These are phyloP conservation scores for Begonia loranthoides DNA, from an alignment of 306 rosid genomes.

Conservation along the genomic window DNA sequence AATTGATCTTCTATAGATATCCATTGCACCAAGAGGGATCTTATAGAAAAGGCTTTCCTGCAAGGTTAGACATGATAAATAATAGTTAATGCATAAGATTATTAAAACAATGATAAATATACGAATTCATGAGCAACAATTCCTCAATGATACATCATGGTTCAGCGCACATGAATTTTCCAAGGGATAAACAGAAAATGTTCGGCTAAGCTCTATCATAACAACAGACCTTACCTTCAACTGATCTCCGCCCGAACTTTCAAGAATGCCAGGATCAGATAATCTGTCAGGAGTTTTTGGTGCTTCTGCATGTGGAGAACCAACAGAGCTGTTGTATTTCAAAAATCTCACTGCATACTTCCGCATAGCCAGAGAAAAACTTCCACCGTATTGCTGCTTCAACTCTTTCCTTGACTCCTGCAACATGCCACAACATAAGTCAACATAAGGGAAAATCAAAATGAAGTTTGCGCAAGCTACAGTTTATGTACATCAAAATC, in stretches of 20 bases:
- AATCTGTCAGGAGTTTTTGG: slow-evolving; percentile 76
- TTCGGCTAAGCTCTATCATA: too few species aligned
- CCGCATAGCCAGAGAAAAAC: slow-evolving; percentile 27
- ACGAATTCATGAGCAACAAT: too few species aligned
- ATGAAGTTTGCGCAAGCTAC: too few species aligned
- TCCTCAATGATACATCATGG: too few species aligned
- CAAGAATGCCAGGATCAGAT: slow-evolving; percentile 54
- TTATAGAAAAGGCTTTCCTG: slow-evolving; percentile 82
- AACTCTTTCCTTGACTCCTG: slow-evolving; percentile 49
- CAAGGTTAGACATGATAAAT: slow-evolving; percentile 17
- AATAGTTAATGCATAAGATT: too few species aligned
- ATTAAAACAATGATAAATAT: too few species aligned
- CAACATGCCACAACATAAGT: neutral
- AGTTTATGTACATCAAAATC: too few species aligned
- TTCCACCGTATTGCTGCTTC: slow-evolving; percentile 26
- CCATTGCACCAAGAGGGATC: slow-evolving; percentile 69
- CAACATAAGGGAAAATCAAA: too few species aligned
- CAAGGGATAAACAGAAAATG: too few species aligned
- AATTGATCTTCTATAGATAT: slow-evolving; percentile 64
- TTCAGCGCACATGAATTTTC: too few species aligned
- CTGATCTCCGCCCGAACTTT: slow-evolving; percentile 66
- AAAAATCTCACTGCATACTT: slow-evolving; percentile 69
- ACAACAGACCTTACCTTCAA: slow-evolving; percentile 58
- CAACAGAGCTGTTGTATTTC: slow-evolving; percentile 38
- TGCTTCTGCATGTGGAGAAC: slow-evolving; percentile 47